Conservation (phyloP, 208 protist species). For the Acanthamoeba royreba region DNA sequence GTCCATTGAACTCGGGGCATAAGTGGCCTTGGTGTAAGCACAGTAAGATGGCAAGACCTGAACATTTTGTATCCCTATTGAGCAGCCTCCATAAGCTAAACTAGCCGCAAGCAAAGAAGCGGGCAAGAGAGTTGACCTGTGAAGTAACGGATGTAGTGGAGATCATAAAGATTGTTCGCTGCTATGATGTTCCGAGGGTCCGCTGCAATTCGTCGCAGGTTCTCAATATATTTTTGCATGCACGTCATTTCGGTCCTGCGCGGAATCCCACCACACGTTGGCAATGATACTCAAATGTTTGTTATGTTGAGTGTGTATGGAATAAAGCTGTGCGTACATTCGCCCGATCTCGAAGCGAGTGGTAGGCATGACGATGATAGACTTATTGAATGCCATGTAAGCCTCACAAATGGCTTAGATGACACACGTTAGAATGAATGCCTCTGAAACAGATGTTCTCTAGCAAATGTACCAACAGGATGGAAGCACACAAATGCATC, state of each 20-base stretch:
- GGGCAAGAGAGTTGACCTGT: background rate
- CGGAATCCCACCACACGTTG: no score
- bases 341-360: constrained; percentile 55
- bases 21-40: background rate
- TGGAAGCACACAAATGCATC: background rate
- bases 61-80: constrained; percentile 36
- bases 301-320: no score
- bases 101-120: no score
- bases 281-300: no score
- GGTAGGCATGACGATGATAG: constrained; percentile 44
- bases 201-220: background rate
- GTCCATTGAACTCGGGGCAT: background rate
- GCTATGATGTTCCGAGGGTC: constrained; percentile 35
- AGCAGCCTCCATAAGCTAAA: no score
- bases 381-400: constrained; percentile 48
- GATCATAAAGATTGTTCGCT: constrained; percentile 59
- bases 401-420: constrained; percentile 43
- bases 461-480: background rate
- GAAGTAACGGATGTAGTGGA: constrained; percentile 45
- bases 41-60: constrained; percentile 25
- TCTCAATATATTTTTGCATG: background rate
- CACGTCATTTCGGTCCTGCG: background rate
- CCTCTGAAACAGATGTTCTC: background rate
- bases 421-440: background rate
- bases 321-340: background rate